Percentiles rank a stretch among this genome's conserved stretches.
Conservation (phyloP, 306 rosid genomes). For the Herpetospermum pedunculosum region DNA sequence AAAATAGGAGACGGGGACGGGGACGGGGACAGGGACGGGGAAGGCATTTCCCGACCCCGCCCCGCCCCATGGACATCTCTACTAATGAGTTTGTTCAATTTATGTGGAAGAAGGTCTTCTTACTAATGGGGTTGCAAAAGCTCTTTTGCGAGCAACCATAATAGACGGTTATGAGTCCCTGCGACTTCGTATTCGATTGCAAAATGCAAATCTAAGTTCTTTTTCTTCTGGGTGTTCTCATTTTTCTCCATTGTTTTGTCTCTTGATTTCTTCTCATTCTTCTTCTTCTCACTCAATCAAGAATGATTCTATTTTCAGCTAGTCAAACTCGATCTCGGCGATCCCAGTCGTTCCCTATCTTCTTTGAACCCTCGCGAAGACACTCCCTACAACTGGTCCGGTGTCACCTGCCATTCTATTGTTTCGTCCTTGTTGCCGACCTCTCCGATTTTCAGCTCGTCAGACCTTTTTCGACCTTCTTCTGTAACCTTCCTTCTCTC, state of each 20-base stretch:
- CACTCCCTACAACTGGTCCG: constrained; percentile 47
- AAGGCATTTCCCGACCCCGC: too few species aligned
- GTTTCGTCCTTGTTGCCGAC: constrained; percentile 20
- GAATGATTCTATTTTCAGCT: constrained; percentile 48
- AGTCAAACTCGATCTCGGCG: constrained; percentile 32
- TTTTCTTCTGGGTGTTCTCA: not conserved
- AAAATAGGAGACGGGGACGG: too few species aligned
- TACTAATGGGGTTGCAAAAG: too few species aligned
- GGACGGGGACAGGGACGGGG: too few species aligned
- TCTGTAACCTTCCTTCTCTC: constrained; percentile 36
- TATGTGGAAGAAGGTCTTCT: too few species aligned
- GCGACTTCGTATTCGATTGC: too few species aligned
- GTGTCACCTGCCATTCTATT: constrained; percentile 23
- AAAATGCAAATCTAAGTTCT: too few species aligned
- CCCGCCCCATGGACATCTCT: too few species aligned
- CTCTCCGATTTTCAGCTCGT: constrained; percentile 15
- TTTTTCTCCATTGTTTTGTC: too few species aligned
- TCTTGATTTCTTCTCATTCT: constrained; percentile 6
- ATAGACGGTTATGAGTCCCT: too few species aligned
- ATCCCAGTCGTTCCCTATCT: constrained; percentile 27
- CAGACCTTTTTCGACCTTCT: constrained; percentile 34
- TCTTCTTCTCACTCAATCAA: constrained; percentile 36
- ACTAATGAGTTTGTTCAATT: too few species aligned
- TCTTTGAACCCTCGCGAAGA: constrained; percentile 36
- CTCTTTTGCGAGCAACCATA: too few species aligned